Base-by-base conservation (phyloP, 1,284 basidiomycete species). In the Coniferiporia sulphurascens region DNA sequence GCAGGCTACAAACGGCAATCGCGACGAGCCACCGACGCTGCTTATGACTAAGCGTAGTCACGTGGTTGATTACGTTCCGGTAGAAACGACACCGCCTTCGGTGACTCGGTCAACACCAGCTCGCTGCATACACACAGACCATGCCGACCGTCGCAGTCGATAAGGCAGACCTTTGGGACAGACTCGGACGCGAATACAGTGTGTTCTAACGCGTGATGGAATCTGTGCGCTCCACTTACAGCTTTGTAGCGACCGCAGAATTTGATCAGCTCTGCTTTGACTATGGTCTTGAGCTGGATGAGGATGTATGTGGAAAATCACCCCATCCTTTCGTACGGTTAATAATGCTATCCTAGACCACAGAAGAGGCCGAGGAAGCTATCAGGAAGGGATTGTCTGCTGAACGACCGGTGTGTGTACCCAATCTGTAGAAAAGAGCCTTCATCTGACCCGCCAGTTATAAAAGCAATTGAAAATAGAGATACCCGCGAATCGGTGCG, bases 221-320 rank as follows among this genome's bases (percentile, higher is more conserved):
- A 34, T 48, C 49, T 56, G 41, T 59, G 17, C 57, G 59, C 43
- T 54, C 48, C 49, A 61, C 51, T 52, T 67, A 57, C 22, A 52
- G n/a, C 58, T 61, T 52, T 59, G 52, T 69, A 97, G 94, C 92
- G 52, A 86, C 90, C 51, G 86, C 96, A 64, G 94, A 96, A 67
- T 98, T 99, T 69, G 96, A 98, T 76, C 85, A 89, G 70, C 84
- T 99, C 56, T 93, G 94, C 71, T 99, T 99, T 76, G 94, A 98
- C 68, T 99, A 96, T 75, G 96, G 96, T 60, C 82, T 99, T 62
- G 96, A 99, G 78, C 80, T 99, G 46, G 96, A 99, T 70, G 96
- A 98, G 74, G 96, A 98, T 77, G 94, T 95, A 69, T 67, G 89
- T 77, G 32, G 6, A 9, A 17, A n/a, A n/a, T 15, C 54, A 48